Percentiles rank a stretch among this genome's conserved stretches.
These are phyloP conservation scores for Ogataea paradorogensis DNA, from an alignment of 805 yeast species.

Conservation along the genomic window DNA sequence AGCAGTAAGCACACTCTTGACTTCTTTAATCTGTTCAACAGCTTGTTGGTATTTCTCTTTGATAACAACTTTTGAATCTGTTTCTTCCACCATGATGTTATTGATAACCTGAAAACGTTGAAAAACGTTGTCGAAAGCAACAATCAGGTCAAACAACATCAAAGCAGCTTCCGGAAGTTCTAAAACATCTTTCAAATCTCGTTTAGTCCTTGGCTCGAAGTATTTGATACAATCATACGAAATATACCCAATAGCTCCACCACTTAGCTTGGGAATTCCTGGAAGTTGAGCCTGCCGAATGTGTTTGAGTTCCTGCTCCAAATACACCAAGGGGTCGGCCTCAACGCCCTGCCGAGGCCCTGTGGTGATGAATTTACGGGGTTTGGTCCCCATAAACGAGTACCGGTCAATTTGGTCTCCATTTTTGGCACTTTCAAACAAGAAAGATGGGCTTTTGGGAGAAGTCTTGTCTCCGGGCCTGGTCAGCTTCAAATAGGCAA, in stretches of 20 bases:
- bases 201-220: slow-evolving; percentile 88
- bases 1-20: slow-evolving; percentile 49
- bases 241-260: slow-evolving; percentile 96
- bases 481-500: slow-evolving; percentile 83
- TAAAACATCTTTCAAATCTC: slow-evolving; percentile 72
- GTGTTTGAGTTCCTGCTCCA: slow-evolving; percentile 69
- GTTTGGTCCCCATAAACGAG: slow-evolving; percentile 86
- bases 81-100: slow-evolving; percentile 54
- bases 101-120: slow-evolving; percentile 89
- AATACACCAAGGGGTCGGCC: slow-evolving; percentile 72
- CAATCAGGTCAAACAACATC: slow-evolving; percentile 86
- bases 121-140: slow-evolving; percentile 92
- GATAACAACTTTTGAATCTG: slow-evolving; percentile 33
- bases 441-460: slow-evolving; percentile 62
- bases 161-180: slow-evolving; percentile 87
- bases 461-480: slow-evolving; percentile 53
- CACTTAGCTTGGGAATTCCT: slow-evolving; percentile 79
- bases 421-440: slow-evolving; percentile 84
- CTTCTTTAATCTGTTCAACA: slow-evolving; percentile 51
- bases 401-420: slow-evolving; percentile 89
- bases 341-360: slow-evolving; percentile 66
- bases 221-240: slow-evolving; percentile 96
- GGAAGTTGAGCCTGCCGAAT: slow-evolving; percentile 74
- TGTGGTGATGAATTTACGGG: slow-evolving; percentile 77
- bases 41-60: slow-evolving; percentile 53